These are phyloP conservation scores for Nothophaeocryptopus gaeumannii DNA, from an alignment of 2,329 filamentous ascomycete species.

Conservation along the genomic window DNA sequence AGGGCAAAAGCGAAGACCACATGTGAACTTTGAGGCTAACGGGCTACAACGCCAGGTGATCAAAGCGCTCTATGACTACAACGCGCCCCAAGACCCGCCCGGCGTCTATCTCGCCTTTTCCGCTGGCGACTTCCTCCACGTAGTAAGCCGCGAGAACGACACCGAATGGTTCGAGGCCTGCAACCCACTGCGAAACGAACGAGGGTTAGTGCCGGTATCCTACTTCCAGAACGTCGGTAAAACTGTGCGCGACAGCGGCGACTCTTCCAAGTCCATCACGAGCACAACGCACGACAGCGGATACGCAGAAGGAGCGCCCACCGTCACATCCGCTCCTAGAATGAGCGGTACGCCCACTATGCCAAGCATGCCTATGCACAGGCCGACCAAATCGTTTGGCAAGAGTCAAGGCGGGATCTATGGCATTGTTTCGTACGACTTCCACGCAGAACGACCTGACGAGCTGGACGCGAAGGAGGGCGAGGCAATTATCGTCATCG, in stretches of 20 bases:
- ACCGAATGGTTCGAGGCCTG: constrained; percentile 97
- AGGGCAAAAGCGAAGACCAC: not conserved
- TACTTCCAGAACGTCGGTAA: constrained; percentile 93
- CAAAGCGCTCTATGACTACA: constrained; percentile 91
- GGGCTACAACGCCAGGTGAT: constrained; percentile 66
- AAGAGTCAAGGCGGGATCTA: constrained; percentile 75
- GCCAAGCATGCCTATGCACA: constrained; percentile 29
- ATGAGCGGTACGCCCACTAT: constrained; percentile 29
- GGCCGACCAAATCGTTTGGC: constrained; percentile 42
- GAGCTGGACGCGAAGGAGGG: constrained; percentile 93
- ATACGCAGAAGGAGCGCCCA: constrained; percentile 61
- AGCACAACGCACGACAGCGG: constrained; percentile 82
- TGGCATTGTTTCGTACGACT: constrained; percentile 95
- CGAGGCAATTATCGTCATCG: constrained; percentile 96
- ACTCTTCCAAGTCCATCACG: constrained; percentile 38
- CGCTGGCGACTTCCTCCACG: constrained; percentile 96
- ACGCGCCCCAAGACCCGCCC: constrained; percentile 58
- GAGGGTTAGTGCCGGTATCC: constrained; percentile 86
- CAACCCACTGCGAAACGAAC: constrained; percentile 85
- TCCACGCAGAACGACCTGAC: constrained; percentile 90
- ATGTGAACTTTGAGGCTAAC: constrained; percentile 12
- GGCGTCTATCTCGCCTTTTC: constrained; percentile 76
- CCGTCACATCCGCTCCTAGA: constrained; percentile 32
- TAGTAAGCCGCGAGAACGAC: constrained; percentile 93
- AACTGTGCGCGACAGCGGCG: constrained; percentile 81